Evolutionary conservation across 768 basidiomycete genomes (phyloP).

Genomic region (Lyophyllum decastes): DNA sequence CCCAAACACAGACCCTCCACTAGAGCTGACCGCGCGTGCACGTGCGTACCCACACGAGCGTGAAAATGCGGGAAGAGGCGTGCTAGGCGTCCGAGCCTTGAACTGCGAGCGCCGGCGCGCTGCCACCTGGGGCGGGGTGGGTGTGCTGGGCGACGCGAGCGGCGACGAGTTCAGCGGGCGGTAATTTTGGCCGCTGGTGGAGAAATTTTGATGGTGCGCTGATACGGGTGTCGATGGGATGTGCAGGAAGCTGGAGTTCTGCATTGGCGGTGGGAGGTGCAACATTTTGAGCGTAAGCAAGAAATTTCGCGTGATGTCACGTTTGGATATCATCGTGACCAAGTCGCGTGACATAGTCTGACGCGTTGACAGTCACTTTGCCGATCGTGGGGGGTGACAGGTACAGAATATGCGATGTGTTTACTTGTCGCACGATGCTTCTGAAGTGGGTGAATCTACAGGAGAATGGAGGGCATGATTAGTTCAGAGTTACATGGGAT

Average conservation of each 20-base stretch:
- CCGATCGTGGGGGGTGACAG: too few species aligned
- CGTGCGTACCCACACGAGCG: constrained; percentile 2
- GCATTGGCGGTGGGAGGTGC: constrained; percentile 1
- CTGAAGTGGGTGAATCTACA: too few species aligned
- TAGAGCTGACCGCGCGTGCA: constrained; percentile 12
- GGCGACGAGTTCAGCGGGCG: constrained; percentile 53
- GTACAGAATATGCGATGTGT: too few species aligned
- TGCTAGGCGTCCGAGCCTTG: constrained; percentile 36
- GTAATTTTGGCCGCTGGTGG: constrained; percentile 12
- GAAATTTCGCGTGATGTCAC: constrained; percentile 12
- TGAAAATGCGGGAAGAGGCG: constrained; percentile 27
- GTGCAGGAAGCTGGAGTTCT: constrained; percentile 2
- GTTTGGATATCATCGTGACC: not conserved
- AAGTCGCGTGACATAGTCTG: constrained; percentile 6
- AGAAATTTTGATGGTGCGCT: not conserved
- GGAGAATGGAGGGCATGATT: not conserved
- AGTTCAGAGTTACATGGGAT: not conserved
- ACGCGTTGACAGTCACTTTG: too few species aligned
- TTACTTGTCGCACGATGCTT: too few species aligned
- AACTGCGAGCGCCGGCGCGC: constrained; percentile 59
- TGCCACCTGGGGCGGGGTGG: constrained; percentile 45
- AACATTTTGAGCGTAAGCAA: not conserved
- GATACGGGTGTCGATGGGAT: constrained; percentile 16
- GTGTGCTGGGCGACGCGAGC: constrained; percentile 42
- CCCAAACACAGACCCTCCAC: constrained; percentile 23